Percentiles rank a stretch among this genome's conserved stretches.
Conservation (phyloP, 2,329 filamentous ascomycete species). For the Plectosphaerella sp. region DNA sequence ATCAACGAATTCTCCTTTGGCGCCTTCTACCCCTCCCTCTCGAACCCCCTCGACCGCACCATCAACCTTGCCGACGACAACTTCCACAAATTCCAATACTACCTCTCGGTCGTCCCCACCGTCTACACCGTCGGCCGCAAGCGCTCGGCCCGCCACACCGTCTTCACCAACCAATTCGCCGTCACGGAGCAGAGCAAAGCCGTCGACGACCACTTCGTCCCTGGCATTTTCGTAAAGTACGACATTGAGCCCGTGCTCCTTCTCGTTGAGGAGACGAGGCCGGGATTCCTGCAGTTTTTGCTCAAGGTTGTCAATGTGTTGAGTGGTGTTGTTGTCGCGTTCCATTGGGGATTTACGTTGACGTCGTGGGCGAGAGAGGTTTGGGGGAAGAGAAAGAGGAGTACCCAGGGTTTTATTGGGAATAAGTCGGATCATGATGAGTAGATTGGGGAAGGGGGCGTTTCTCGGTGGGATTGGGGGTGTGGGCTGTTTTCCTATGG, state of each 20-base stretch:
- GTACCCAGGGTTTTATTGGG: constrained; percentile 21
- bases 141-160: constrained; percentile 43
- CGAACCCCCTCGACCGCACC: constrained; percentile 92
- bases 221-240: constrained; percentile 97
- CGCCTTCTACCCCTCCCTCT: constrained; percentile 88
- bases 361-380: constrained; percentile 67
- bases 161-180: constrained; percentile 96
- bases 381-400: constrained; percentile 42
- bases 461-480: not conserved
- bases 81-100: constrained; percentile 98
- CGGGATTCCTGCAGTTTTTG: constrained; percentile 67
- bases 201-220: constrained; percentile 67
- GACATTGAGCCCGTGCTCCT: constrained; percentile 95
- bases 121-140: constrained; percentile 68
- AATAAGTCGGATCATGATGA: constrained; percentile 10
- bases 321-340: constrained; percentile 85
- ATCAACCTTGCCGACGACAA: constrained; percentile 68
- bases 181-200: constrained; percentile 81
- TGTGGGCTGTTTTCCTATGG: too few relatives aligned
- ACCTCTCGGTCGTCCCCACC: constrained; percentile 89
- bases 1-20: constrained; percentile 96
- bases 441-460: constrained; percentile 1
- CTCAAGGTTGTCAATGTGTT: constrained; percentile 88
- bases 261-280: constrained; percentile 76
- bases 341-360: constrained; percentile 88